Evolutionary conservation across 73 alveolate genomes (phyloP), one percentile per base, ranked within the genome.

Genomic region (Paraurostyla sp.): DNA sequence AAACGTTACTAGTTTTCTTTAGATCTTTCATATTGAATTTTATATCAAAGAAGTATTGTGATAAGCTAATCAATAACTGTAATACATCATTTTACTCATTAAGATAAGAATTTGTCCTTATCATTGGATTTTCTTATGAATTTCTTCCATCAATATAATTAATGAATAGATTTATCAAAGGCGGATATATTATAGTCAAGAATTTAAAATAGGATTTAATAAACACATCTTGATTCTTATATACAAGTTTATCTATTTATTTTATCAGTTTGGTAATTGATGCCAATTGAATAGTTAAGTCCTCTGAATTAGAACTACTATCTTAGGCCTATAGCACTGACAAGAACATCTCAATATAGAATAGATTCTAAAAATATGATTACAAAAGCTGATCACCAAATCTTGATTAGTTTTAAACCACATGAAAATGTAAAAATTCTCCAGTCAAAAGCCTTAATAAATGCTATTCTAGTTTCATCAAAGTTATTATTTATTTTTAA

Each of bases 21-120:
- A 73, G 57, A 23, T 73, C 87, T 29, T 50, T 73, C 71, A 30
- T 27, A 36, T 18, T 73, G 56, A 73, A 45, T 48, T 50, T 73
- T 25, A 73, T 22, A 30, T 73, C 87, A 73, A 43, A 73, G 87
- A 73, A 73, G 32, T 73, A 73, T 29, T n/a, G 33, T 1, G 71
- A 45, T 22, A 48, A 50, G 16, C 29, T 11, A 33, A 73, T 45
- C 27, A 50, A 29, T 16, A 73, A 25, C 18, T 40, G 35, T 7
- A 73, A 25, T 50, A 73, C n/a, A 30, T 73, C 87, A 73, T 73
- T 73, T 15, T 73, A 30, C 3, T 73, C 71, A 45, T 73, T 73
- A 27, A 69, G 59, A 9, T 20, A 36, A 7, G 15, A 11, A 41
- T 2, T 35, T 69, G 42, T 27, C 30, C 62, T 38, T 35, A 15